Base-by-base conservation (phyloP, 169 alveolate species). In the Plasmodium relictum region DNA sequence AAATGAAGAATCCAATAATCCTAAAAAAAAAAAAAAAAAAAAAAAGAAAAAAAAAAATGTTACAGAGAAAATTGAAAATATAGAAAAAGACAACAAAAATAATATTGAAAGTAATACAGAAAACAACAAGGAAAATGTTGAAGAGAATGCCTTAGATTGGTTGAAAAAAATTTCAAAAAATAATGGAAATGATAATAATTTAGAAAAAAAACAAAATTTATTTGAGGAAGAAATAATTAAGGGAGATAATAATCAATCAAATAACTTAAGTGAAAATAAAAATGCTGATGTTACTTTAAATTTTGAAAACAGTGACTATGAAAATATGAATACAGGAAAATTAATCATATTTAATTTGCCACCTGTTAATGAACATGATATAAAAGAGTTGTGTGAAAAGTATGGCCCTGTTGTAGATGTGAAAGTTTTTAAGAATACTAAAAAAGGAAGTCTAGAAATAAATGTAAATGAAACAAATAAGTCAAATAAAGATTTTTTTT, bases 381-480 rank as follows among this genome's bases (percentile, higher is more conserved):
- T 78, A 89, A 89, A 89, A 61, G 58, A 18, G 8, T 58, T 73
- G 50, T 73, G 91, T 24, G 90, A 89, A 61, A 42, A 62, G 12
- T 90, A 88, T 69, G 94, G 88, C 0, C 92, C 91, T n/a, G 92
- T 87, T 26, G 88, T 74, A 52, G 94, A 89, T 48, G 93, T 87
- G n/a, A 72, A 89, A 8, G 65, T 92, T 48, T 71, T 85, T 70
- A 80, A 76, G 20, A 89, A 76, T 26, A 50, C 63, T 20, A 73
- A 56, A 61, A 72, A 69, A 6, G 89, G 73, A 37, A 73, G 65
- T 44, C 69, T 74, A 3, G 74, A 91, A 0, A 71, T 86, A 42
- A 58, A 72, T 58, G 42, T 71, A 16, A 61, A 71, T 72, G 88
- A 69, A 12, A 44, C 41, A 16, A 70, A 58, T 14, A 86, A 71